phyloP scores from a whole-genome alignment of 306 rosid genomes.

The Parietaria judaica region DNA sequence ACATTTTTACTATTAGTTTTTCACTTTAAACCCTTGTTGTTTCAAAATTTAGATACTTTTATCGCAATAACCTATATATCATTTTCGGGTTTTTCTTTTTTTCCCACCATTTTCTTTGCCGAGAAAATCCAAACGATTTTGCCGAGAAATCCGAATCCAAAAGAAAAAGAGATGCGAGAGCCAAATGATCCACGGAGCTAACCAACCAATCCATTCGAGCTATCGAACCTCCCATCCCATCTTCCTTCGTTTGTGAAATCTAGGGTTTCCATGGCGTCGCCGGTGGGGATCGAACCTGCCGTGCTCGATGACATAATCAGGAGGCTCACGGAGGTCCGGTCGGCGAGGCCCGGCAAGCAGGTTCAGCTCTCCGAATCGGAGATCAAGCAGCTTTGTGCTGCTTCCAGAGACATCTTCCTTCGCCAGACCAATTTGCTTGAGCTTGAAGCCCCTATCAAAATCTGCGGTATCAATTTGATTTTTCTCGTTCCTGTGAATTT shows the following conservation, averaged over 20 bases:
- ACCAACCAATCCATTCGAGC: background rate
- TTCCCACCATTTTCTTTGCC: slow-evolving; percentile 3
- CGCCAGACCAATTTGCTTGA: slow-evolving; percentile 86
- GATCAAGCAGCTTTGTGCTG: slow-evolving; percentile 81
- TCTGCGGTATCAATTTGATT: slow-evolving; percentile 49
- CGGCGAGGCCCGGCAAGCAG: slow-evolving; percentile 76
- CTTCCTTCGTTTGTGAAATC: background rate
- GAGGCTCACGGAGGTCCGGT: slow-evolving; percentile 76
- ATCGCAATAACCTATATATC: background rate
- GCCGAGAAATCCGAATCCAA: background rate
- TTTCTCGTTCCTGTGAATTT: background rate
- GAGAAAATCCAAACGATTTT: background rate
- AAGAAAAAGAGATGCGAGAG: slow-evolving; percentile 7
- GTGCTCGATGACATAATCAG: slow-evolving; percentile 79
- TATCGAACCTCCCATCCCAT: background rate
- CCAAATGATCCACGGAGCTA: slow-evolving; percentile 4
- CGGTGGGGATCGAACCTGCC: slow-evolving; percentile 56
- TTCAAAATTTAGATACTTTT: background rate
- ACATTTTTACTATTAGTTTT: background rate
- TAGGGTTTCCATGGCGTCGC: slow-evolving; percentile 45
- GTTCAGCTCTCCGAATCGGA: slow-evolving; percentile 86
- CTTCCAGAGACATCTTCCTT: slow-evolving; percentile 71
- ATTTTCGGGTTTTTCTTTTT: no score
- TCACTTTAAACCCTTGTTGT: no score
- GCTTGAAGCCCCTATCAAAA: slow-evolving; percentile 93